Base-by-base conservation (phyloP, 805 yeast species). In the Sugiyamaella marilandica region DNA sequence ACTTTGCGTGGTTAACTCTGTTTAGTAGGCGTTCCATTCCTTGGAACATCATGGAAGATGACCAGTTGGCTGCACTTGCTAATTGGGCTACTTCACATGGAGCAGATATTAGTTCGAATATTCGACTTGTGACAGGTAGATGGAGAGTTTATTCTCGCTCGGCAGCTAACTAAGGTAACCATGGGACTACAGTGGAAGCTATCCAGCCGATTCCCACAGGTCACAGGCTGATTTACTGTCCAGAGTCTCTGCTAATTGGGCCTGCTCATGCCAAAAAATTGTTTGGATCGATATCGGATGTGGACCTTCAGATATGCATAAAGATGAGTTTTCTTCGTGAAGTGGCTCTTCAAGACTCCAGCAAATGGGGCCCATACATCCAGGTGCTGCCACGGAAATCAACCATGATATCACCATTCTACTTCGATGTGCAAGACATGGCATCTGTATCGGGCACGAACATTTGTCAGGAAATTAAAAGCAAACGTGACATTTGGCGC, bases 371-470 rank as follows among this genome's bases (percentile, higher is more conserved):
- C 2, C 77, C 82, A 2, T 83, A 82, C 57, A 63, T 83, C 36
- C 68, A 75, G 39, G 62, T 71, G 11, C 65, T 83, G 16, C 85
- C 88, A 1, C 34, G 74, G 1, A 60, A 66, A 4, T 69, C 76
- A 10, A 64, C 62, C 1, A 73, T 80, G 18, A 74, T 75, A n/a
- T 73, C 83, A 10, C 95, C 97, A 1, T 77, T 79, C 50, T 80
- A 79, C 58, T 90, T 50, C 46, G 70, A 70, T 32, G 63, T 73
- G 0, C 70, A 68, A 2, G 87, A 84, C 41, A 72, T 79, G 50
- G 65, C 69, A 4, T 62, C 75, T 33, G 65, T 90, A 10, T 71
- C 74, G 41, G 91, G 91, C 0, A 84, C 96, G 0, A 91, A 89
- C 64, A 73, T 87, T 24, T 78, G 76, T n/a, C 70, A 76, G 41